A percentile compares a stretch with the other conserved stretches of the same genome.
Evolutionary conservation across 2,329 filamentous ascomycete genomes (phyloP).

Genomic region (Stemphylium vesicarium): DNA sequence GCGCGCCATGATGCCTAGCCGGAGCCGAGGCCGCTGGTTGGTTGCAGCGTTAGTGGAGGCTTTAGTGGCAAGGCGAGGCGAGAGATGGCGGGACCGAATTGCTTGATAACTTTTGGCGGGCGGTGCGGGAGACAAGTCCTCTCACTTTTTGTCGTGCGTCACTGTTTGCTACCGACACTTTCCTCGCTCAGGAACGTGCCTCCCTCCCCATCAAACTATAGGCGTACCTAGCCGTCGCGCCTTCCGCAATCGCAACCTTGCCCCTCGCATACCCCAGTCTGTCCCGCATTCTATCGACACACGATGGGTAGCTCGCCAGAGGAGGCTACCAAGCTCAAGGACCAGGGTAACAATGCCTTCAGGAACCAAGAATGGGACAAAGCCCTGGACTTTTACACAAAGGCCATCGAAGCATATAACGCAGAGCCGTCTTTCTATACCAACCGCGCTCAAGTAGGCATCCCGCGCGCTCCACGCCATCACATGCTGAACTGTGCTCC

Average conservation of each 20-base stretch:
- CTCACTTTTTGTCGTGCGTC: slow-evolving; percentile 16
- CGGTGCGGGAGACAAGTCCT: slow-evolving; percentile 16
- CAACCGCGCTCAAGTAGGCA: slow-evolving; percentile 87
- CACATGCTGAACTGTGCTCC: slow-evolving; percentile 24
- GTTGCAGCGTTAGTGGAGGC: slow-evolving; percentile 18
- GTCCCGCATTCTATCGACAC: slow-evolving; percentile 16
- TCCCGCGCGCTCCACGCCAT: slow-evolving; percentile 26
- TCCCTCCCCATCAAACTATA: slow-evolving; percentile 9
- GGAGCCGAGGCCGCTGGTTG: slow-evolving; percentile 26
- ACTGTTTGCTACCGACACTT: slow-evolving; percentile 8
- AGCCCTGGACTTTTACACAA: slow-evolving; percentile 82
- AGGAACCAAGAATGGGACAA: slow-evolving; percentile 82
- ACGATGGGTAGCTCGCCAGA: slow-evolving; percentile 57
- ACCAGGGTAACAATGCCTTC: slow-evolving; percentile 94
- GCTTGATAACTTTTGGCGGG: slow-evolving; percentile 30
- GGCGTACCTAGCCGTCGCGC: slow-evolving; percentile 22
- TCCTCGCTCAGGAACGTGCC: slow-evolving; percentile 3
- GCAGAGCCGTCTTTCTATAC: slow-evolving; percentile 89
- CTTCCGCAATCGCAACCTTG: slow-evolving; percentile 21
- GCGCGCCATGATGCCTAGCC: slow-evolving; percentile 24
- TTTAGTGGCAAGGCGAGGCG: slow-evolving; percentile 34
- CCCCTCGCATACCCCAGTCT: slow-evolving; percentile 17
- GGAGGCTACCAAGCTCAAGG: slow-evolving; percentile 83
- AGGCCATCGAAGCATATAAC: slow-evolving; percentile 85
- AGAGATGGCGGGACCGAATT: slow-evolving; percentile 31